Conservation (phyloP, 495 filamentous ascomycete genomes). For the Neurospora discreta region DNA sequence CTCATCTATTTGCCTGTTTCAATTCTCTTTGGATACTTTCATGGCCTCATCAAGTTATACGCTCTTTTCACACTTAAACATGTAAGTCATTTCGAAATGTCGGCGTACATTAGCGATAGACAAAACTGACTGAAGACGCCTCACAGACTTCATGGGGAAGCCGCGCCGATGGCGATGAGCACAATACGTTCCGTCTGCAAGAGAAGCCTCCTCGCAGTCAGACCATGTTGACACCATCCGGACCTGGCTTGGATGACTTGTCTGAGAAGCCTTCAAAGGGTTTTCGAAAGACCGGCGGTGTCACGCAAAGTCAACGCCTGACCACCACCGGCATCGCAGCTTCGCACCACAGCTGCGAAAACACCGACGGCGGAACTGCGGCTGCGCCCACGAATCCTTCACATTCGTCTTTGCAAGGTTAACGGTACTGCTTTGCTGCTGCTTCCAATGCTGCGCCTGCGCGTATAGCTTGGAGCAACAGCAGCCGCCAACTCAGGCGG, state of each 20-base stretch:
- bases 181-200: constrained; percentile 46
- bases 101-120: neutral
- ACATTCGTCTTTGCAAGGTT: neutral
- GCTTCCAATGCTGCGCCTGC: neutral
- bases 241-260: constrained; percentile 16
- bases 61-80: constrained; percentile 58
- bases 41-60: constrained; percentile 68
- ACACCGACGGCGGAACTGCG: neutral
- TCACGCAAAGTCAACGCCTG: neutral
- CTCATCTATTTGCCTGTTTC: constrained; percentile 59
- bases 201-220: constrained; percentile 36
- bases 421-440: neutral
- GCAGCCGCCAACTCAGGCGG: neutral
- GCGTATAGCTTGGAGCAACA: neutral
- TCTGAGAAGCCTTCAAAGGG: neutral
- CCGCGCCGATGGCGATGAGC: constrained; percentile 52
- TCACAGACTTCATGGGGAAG: constrained; percentile 58
- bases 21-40: constrained; percentile 67
- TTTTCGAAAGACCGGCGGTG: neutral
- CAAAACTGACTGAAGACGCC: constrained; percentile 13
- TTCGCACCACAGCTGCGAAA: neutral
- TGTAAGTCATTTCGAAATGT: constrained; percentile 33
- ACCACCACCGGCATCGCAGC: neutral
- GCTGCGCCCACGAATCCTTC: neutral
- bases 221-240: constrained; percentile 35